Base-by-base conservation (phyloP, 78 protist genomes). In the Dictyostelium discoideum region DNA sequence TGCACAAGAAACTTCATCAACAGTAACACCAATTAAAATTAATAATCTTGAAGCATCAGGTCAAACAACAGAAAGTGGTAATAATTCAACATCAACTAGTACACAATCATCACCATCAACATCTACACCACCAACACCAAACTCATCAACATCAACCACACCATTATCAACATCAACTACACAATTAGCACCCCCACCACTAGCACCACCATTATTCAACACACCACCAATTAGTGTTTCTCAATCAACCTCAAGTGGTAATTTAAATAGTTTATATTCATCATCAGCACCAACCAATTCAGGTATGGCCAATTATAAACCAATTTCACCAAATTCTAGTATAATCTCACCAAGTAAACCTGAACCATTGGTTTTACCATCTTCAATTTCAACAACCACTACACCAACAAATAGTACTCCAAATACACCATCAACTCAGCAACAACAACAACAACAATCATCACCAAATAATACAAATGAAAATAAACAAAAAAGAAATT, bases 401-500 rank as follows among this genome's bases (percentile, higher is more conserved):
- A 20, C 42, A 13, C 29, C 42, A 76, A 32, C 48, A 1, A n/a
- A n/a, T 42, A 22, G 42, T 79, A n/a, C 50, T 74, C 84, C 84
- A 44, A 39, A 8, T 9, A 42, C 67, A 32, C 84, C 54, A 44
- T 39, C 57, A 26, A 76, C 83, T 20, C 69, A 60, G 20, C 69
- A 60, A 60, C 69, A 60, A 60, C 65, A 16, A 54, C 65, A 54
- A 54, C 65, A 54, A 16, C 65, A 54, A 54, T 14, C 11, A 54
- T 60, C 69, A 20, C 69, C n/a, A 60, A 60, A 60, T 60, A 40
- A 10, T 22, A 11, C 24, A 2, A 76, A 26, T 39, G 29, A 37
- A 42, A 79, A 39, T 44, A 39, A 39, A 79, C 84, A 79, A 79
- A 79, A 79, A 37, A 79, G 84, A 79, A 79, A 79, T 79, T 79